Percentiles rank a stretch among this genome's conserved stretches.
Conservation (phyloP, 371 early-diverging fungal species). For the Chytridium lagenaria region DNA sequence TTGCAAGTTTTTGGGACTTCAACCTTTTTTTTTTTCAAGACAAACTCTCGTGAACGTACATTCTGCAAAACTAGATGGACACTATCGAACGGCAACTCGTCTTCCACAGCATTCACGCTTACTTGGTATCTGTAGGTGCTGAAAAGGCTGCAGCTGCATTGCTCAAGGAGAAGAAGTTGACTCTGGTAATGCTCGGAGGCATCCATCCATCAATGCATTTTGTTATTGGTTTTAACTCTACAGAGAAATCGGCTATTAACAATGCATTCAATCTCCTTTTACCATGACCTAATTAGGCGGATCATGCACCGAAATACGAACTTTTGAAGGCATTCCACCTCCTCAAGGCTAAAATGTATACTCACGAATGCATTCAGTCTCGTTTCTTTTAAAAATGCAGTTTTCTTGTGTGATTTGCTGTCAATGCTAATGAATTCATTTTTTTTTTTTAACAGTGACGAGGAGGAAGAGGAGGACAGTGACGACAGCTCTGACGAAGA, state of each 20-base stretch:
- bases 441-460: neutral
- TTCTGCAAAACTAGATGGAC: slow-evolving; percentile 2
- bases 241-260: too few species aligned
- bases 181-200: neutral
- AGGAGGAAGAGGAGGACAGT: neutral
- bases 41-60: too few species aligned
- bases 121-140: neutral
- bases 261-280: too few species aligned
- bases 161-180: slow-evolving; percentile 7
- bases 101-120: slow-evolving; percentile 4
- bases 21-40: too few species aligned
- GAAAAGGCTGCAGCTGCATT: slow-evolving; percentile 9
- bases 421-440: neutral
- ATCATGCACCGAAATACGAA: neutral
- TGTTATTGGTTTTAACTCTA: too few species aligned
- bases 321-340: neutral
- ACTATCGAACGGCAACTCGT: slow-evolving; percentile 2
- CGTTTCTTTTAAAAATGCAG: too few species aligned
- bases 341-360: too few species aligned
- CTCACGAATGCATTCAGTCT: too few species aligned
- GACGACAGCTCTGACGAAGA: slow-evolving; percentile 28
- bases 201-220: too few species aligned
- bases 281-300: neutral
- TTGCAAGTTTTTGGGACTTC: too few species aligned
- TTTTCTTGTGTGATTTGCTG: too few species aligned